These are phyloP conservation scores for Austroboletus eburneus DNA, from an alignment of 768 basidiomycete genomes.

Conservation along the genomic window DNA sequence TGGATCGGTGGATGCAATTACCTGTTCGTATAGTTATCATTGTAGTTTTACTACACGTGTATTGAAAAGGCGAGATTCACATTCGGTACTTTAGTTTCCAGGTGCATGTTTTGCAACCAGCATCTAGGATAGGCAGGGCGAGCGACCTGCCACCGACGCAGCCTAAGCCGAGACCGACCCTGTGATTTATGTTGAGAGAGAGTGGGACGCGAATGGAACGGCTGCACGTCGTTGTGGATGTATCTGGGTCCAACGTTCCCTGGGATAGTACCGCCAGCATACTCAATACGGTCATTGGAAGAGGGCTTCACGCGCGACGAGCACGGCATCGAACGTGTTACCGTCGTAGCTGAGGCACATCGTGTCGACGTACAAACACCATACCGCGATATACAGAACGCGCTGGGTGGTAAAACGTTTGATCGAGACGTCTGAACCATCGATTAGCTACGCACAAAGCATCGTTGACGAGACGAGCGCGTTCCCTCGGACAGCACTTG, in stretches of 20 bases:
- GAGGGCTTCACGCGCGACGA: conserved; percentile 54
- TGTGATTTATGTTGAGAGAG: conserved; percentile 33
- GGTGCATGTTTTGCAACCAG: too few species aligned
- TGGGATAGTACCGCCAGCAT: too few species aligned
- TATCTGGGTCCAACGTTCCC: too few species aligned
- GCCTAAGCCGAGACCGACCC: conserved; percentile 22
- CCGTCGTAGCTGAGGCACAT: conserved; percentile 98
- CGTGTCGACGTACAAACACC: conserved; percentile 93
- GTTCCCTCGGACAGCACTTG: conserved; percentile 84
- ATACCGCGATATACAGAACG: conserved; percentile 86
- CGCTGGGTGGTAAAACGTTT: conserved; percentile 54
- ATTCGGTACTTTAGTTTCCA: too few species aligned
- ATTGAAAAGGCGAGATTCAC: too few species aligned
- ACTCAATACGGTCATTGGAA: not conserved
- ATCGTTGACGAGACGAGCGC: conserved; percentile 40
- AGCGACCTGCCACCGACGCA: conserved; percentile 21
- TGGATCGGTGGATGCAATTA: not conserved
- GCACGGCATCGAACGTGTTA: conserved; percentile 86
- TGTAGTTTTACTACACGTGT: too few species aligned
- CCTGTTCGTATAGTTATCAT: too few species aligned
- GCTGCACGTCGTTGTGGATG: too few species aligned
- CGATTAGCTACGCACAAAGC: not conserved
- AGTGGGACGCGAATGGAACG: conserved; percentile 45
- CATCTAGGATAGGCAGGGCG: not conserved
- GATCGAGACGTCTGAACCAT: conserved; percentile 42